phyloP scores from a whole-genome alignment of 2,329 filamentous ascomycete species.

The Thyridium curvatum region DNA sequence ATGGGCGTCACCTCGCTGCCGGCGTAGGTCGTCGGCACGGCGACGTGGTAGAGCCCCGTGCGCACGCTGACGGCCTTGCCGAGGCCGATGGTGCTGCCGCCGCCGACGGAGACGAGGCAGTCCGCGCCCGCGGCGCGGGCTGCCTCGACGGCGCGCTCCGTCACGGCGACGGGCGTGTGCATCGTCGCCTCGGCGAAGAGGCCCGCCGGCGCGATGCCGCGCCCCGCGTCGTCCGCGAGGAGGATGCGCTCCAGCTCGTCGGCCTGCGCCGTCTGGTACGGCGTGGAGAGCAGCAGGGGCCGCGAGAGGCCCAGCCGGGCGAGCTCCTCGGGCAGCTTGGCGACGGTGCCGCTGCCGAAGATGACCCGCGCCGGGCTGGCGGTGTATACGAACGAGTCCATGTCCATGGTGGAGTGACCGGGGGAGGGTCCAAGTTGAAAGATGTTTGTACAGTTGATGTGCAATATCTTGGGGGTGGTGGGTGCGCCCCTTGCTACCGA shows the following conservation, averaged over 20 bases:
- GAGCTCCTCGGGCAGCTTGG: constrained; percentile 34
- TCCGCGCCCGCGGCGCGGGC: constrained; percentile 39
- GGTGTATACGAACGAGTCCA: constrained; percentile 48
- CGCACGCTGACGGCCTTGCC: constrained; percentile 42
- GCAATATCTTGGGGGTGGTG: too few relatives aligned
- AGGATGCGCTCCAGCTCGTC: constrained; percentile 36
- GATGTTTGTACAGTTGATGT: too few relatives aligned
- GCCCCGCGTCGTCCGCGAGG: constrained; percentile 1
- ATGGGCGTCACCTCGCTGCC: constrained; percentile 61
- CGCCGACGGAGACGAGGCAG: constrained; percentile 52
- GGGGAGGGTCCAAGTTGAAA: too few relatives aligned
- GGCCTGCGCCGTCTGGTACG: constrained; percentile 39
- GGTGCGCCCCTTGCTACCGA: too few relatives aligned
- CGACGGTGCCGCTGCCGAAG: constrained; percentile 46
- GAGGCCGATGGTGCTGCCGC: constrained; percentile 57
- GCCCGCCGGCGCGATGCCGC: constrained; percentile 4
- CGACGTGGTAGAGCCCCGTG: constrained; percentile 6
- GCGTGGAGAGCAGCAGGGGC: constrained; percentile 47
- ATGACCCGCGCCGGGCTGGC: constrained; percentile 42
- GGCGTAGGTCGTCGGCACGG: constrained; percentile 54
- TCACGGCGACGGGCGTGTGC: constrained; percentile 55
- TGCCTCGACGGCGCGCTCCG: constrained; percentile 47
- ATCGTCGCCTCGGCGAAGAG: constrained; percentile 39
- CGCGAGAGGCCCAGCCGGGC: constrained; percentile 33
- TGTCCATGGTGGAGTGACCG: constrained; percentile 15